Base-by-base conservation (phyloP, 257 asterid genomes). In the Capsicum chinense region DNA sequence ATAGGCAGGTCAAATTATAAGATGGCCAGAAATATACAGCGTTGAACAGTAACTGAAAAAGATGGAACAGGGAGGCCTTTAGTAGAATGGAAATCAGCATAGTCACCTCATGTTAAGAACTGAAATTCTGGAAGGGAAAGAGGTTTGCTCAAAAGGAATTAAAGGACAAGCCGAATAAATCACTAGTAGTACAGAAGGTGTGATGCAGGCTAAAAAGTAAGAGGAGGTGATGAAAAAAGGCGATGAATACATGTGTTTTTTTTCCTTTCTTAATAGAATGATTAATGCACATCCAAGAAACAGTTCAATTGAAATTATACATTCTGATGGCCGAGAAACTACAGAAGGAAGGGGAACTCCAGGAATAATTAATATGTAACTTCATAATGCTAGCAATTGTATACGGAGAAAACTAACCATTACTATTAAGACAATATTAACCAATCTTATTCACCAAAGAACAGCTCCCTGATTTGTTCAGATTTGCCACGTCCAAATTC, bases 1-100 rank as follows among this genome's bases (percentile, higher is more conserved):
- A 63, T 21, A 63, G 70, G 42, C 42, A 19, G 16, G 70, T 63
- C 70, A 5, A 63, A 63, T 3, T 63, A 63, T 21, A 21, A 63
- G 39, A 63, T 10, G 42, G 26, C 54, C 54, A 15, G 16, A 11
- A 69, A 69, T 26, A 69, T 69, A 39, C 39, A 4, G 7, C 13
- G 0, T 15, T 69, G 78, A 16, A 69, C 7, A 54, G 78, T 39
- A 12, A 69, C 16, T 33, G 6, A 69, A 3, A 3, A 69, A 26
- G 33, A 69, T 69, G 54, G 54, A 39, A 69, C 12, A 69, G 54
- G 26, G 54, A 69, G 54, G 33, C 17, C 17, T 39, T 39, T 13
- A 15, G 78, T 39, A 39, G 54, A 69, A 69, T 69, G 54, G 78
- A 69, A 54, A 69, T 69, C 78, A 69, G 39, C 54, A 69, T 69